Evolutionary conservation across 1,139 yeast species (phyloP), one percentile per base, ranked within the genome.

Genomic region (Geotrichum reessii): DNA sequence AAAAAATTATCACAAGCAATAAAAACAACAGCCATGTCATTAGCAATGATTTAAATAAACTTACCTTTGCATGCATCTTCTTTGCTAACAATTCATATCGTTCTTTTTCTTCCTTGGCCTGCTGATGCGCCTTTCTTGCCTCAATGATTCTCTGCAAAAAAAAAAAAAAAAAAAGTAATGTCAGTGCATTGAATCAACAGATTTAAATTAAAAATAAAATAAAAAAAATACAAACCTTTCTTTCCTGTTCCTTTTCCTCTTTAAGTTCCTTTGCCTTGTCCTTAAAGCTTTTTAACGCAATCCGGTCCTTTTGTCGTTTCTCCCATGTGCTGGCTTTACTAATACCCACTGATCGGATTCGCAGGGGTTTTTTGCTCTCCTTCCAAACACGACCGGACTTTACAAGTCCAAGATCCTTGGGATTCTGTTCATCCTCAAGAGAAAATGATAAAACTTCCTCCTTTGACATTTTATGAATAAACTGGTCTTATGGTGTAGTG

Each of bases 31-130:
- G 19, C 42, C 42, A 37, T 6, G 42, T n/a, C 42, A 37, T 14
- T 19, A 37, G 17, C 14, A 19, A 37, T n/a, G 42, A n/a, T 14
- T 14, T 14, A 14, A 31, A 9, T 44, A 28, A 17, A 24, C 60
- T 47, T 48, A 61, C 64, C 64, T 76, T 76, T 52, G 71, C 70
- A 63, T 75, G 77, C 77, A 76, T 73, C 50, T 69, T 73, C 61
- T 68, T 68, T 3, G 76, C 75, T 67, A 76, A 57, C 59, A 66
- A 60, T 61, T 72, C 77, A 59, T 72, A 73, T 21, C 79, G 69
- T 63, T 76, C 78, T 58, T 69, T 68, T 63, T 76, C 79, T 47
- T 73, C 77, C 69, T 75, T 75, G 49, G 70, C 71, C 50, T 69
- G 71, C 48, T 70, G 66, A 50, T 71, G 67, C 40, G 69, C 74